phyloP scores from a whole-genome alignment of 1,139 yeast species.

The Tardiomyces digboiensis region DNA sequence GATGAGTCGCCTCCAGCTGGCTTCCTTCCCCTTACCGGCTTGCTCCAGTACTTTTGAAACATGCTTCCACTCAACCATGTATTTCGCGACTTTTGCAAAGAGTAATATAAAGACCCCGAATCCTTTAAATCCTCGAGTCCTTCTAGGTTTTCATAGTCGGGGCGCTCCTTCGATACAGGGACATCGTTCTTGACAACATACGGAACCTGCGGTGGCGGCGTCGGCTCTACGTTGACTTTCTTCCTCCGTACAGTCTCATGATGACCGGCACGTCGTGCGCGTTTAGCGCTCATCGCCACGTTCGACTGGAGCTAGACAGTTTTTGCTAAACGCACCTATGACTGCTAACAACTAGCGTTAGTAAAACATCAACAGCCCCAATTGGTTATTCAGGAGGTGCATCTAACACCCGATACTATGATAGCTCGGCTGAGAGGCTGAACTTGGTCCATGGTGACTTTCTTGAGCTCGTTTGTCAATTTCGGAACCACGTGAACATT shows the following conservation, averaged over 20 bases:
- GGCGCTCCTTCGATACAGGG: constrained; percentile 57
- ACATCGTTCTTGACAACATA: constrained; percentile 57
- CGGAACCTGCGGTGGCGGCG: constrained; percentile 41
- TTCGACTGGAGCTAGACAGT: no score
- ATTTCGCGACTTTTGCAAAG: constrained; percentile 65
- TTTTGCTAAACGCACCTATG: no score
- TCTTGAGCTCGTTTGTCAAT: no score
- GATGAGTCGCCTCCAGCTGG: constrained; percentile 39
- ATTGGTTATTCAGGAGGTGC: no score
- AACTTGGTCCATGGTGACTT: no score
- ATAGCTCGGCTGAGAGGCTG: no score
- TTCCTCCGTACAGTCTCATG: not conserved
- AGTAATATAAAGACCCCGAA: constrained; percentile 43
- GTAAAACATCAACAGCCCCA: no score
- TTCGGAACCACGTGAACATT: no score
- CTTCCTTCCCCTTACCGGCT: constrained; percentile 47
- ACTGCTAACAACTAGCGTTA: no score
- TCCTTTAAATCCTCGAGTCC: constrained; percentile 66
- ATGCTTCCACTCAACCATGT: constrained; percentile 66
- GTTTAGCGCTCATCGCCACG: not conserved
- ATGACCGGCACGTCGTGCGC: not conserved
- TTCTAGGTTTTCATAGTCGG: constrained; percentile 52
- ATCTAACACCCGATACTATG: no score
- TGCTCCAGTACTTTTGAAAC: constrained; percentile 69
- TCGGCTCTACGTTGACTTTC: not conserved